Base-by-base conservation (phyloP, 1,284 basidiomycete genomes). In the Pseudozyma hubeiensis region DNA sequence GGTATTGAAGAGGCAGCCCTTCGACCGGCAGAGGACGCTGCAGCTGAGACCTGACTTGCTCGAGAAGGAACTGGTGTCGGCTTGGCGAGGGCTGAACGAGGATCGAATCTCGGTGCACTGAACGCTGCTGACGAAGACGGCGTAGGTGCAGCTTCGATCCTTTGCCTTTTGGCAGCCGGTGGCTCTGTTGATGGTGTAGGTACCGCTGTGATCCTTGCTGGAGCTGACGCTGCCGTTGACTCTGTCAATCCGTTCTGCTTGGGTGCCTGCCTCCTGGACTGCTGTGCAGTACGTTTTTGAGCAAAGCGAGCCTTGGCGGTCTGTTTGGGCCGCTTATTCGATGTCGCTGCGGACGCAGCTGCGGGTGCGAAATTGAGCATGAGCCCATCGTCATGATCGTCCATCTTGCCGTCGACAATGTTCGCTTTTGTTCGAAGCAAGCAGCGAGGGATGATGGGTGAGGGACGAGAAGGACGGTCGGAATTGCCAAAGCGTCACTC, bases 281-380 rank as follows among this genome's bases (percentile, higher is more conserved):
- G 67, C 35, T 72, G 69, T 6, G 52, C 54, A 4, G 45, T 67
- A 7, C 70, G 50, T 40, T 73, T 73, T 17, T 68, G 56, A 29
- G 50, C 64, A 33, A 67, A 73, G 34, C 70, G 60, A 43, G 60
- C 60, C 47, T 73, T 73, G 19, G 70, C 70, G 8, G 64, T 64
- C 50, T 67, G 64, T 47, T 69, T 74, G n/a, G 65, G 62, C 5
- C 57, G 53, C 34, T 65, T 70, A 14, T 61, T 31, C 14, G 54
- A 55, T 5, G 60, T 40, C 14, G 60, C 44, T 13, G 73, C 62
- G 11, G 80, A 16, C 40, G 40, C 40, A 37, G 35, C 24, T 24
- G 24, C 24, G 24, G 24, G 61, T 8, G 81, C 82, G 64, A 84
- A 80, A 58, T 84, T 82, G 61, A 84, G 77, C 64, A 84, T 65